These are phyloP conservation scores for Amphibolis antarctica DNA, from an alignment of 106 monocot species.

Conservation along the genomic window DNA sequence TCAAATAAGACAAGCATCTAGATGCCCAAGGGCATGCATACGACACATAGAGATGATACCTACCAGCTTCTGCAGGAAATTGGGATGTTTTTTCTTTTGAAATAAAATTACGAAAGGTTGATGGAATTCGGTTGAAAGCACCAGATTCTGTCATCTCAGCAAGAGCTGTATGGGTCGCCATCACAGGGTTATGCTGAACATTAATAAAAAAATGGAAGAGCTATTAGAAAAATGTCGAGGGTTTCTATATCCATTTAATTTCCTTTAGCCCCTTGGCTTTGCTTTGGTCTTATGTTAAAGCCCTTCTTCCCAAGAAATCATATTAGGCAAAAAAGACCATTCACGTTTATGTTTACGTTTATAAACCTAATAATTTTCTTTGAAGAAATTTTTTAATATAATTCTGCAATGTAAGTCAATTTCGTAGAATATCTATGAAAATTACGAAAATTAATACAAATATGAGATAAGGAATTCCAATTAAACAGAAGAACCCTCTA, in stretches of 20 bases:
- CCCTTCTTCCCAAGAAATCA: no score
- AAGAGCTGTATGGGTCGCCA: conserved; percentile 66
- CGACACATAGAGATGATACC: conserved; percentile 91
- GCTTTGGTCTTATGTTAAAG: neutral
- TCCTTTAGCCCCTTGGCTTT: no score
- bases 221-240: neutral
- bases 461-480: no score
- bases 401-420: no score
- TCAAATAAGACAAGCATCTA: conserved; percentile 72
- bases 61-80: conserved; percentile 77
- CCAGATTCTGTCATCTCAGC: conserved; percentile 60
- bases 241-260: no score
- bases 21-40: conserved; percentile 98
- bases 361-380: no score
- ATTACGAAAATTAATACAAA: no score
- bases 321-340: neutral
- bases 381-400: no score
- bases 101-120: conserved; percentile 68
- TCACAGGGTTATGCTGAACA: conserved; percentile 14
- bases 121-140: conserved; percentile 60
- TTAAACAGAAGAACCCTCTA: no score
- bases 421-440: no score
- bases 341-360: neutral
- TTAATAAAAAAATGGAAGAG: neutral
- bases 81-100: conserved; percentile 45